Percentiles rank a stretch among this genome's conserved stretches.
These are phyloP conservation scores for Microbotryum violaceum DNA, from an alignment of 1,284 basidiomycete species.

Conservation along the genomic window DNA sequence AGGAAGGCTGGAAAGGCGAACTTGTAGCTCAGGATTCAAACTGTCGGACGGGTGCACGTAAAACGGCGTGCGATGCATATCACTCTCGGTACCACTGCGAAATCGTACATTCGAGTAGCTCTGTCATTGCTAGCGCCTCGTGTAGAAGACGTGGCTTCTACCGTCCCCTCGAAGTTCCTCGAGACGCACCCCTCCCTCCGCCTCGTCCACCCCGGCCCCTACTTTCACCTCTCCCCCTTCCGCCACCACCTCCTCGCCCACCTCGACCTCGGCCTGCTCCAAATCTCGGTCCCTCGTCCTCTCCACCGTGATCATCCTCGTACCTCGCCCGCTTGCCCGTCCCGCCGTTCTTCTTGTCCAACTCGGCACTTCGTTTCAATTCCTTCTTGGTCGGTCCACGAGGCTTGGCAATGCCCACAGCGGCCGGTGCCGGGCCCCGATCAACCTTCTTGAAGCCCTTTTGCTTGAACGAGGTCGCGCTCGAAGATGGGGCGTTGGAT, in stretches of 20 bases:
- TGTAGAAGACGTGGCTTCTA: no score
- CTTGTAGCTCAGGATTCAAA: no score
- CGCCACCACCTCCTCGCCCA: slow-evolving; percentile 2
- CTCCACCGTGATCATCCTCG: slow-evolving; percentile 6
- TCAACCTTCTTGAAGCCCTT: slow-evolving; percentile 24
- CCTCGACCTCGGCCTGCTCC: neutral
- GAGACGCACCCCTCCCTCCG: slow-evolving; percentile 1
- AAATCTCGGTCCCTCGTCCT: slow-evolving; percentile 10
- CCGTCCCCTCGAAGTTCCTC: neutral
- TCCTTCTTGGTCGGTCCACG: slow-evolving; percentile 21
- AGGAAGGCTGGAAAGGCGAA: neutral
- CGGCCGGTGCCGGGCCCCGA: slow-evolving; percentile 9
- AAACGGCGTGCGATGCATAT: no score
- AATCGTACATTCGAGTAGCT: no score
- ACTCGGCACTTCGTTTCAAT: slow-evolving; percentile 17
- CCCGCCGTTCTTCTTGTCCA: slow-evolving; percentile 17
- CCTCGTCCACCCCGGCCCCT: neutral
- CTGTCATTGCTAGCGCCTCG: no score
- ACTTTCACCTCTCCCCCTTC: neutral
- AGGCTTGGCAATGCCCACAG: slow-evolving; percentile 11
- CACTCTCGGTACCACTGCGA: no score
- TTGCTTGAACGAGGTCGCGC: slow-evolving; percentile 24
- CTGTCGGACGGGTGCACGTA: no score
- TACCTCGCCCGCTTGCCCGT: neutral
- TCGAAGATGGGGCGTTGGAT: slow-evolving; percentile 5